phyloP scores from a whole-genome alignment of 1,139 yeast genomes.

The Williopsis jadinii region DNA sequence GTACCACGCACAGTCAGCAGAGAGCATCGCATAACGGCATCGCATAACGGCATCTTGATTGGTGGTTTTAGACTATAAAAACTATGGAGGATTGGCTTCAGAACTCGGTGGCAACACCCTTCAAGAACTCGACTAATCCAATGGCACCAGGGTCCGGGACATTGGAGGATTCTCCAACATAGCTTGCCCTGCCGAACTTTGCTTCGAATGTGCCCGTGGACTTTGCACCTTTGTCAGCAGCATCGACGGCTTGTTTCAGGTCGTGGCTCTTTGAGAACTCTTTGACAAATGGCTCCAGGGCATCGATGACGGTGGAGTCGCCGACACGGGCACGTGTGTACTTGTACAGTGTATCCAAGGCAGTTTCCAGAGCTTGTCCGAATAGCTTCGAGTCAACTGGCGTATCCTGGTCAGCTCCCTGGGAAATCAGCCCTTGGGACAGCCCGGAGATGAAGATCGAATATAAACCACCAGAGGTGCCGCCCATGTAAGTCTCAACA shows the following conservation, averaged over 20 bases:
- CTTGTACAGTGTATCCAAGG: conserved; percentile 57
- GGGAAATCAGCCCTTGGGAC: conserved; percentile 39
- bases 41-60: no score
- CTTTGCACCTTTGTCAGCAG: conserved; percentile 73
- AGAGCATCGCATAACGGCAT: no score
- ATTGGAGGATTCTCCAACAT: conserved; percentile 50
- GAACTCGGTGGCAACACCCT: conserved; percentile 34
- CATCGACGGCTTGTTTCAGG: conserved; percentile 51
- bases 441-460: conserved; percentile 74
- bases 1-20: no score
- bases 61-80: no score
- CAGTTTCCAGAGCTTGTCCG: conserved; percentile 41
- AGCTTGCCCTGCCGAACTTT: conserved; percentile 89
- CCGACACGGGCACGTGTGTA: conserved; percentile 87
- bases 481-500: conserved; percentile 91
- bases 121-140: conserved; percentile 62
- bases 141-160: conserved; percentile 95
- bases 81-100: conserved; percentile 1
- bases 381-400: conserved; percentile 26
- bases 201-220: conserved; percentile 70
- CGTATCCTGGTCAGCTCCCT: conserved; percentile 24
- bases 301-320: conserved; percentile 86
- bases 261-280: conserved; percentile 44
- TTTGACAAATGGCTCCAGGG: conserved; percentile 79
- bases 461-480: conserved; percentile 91